A percentile compares a stretch with the other conserved stretches of the same genome.
Conservation (phyloP, 257 asterid genomes). For the Ilex aquifolium region DNA sequence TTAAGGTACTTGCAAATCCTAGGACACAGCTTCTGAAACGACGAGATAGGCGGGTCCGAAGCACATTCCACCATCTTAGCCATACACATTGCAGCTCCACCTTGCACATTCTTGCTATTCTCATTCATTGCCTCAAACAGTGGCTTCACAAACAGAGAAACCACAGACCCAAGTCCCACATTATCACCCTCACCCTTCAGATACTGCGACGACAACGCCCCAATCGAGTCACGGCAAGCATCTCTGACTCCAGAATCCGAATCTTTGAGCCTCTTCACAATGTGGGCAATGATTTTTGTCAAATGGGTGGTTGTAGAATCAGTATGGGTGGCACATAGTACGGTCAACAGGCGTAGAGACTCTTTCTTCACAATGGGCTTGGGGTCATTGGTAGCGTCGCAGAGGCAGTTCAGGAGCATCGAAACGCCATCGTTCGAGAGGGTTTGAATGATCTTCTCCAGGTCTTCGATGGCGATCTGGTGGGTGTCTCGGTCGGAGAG, state of each 20-base stretch:
- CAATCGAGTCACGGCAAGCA: slow-evolving; percentile 85
- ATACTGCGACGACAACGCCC: slow-evolving; percentile 66
- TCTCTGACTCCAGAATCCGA: slow-evolving; percentile 90
- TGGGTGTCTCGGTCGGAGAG: slow-evolving; percentile 97
- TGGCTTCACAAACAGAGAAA: slow-evolving; percentile 79
- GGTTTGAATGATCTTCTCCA: slow-evolving; percentile 67
- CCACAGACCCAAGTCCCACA: slow-evolving; percentile 57
- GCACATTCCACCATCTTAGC: slow-evolving; percentile 88
- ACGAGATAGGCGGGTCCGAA: slow-evolving; percentile 45
- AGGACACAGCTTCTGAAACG: slow-evolving; percentile 81
- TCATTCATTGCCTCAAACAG: slow-evolving; percentile 90
- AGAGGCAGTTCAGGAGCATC: slow-evolving; percentile 90
- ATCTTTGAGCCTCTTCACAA: slow-evolving; percentile 84
- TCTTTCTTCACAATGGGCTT: slow-evolving; percentile 88
- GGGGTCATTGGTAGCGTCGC: slow-evolving; percentile 77
- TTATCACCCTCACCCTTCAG: slow-evolving; percentile 52
- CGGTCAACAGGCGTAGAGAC: slow-evolving; percentile 65
- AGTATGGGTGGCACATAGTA: slow-evolving; percentile 54
- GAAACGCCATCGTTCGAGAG: slow-evolving; percentile 82
- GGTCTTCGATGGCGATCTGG: slow-evolving; percentile 96
- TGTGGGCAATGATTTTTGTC: slow-evolving; percentile 68
- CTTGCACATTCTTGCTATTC: slow-evolving; percentile 81
- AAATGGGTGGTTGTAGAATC: slow-evolving; percentile 77
- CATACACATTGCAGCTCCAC: slow-evolving; percentile 85
- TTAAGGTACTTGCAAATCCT: slow-evolving; percentile 84